These are phyloP conservation scores for Aureobasidium sp. DNA, from an alignment of 2,329 filamentous ascomycete species.

Conservation along the genomic window DNA sequence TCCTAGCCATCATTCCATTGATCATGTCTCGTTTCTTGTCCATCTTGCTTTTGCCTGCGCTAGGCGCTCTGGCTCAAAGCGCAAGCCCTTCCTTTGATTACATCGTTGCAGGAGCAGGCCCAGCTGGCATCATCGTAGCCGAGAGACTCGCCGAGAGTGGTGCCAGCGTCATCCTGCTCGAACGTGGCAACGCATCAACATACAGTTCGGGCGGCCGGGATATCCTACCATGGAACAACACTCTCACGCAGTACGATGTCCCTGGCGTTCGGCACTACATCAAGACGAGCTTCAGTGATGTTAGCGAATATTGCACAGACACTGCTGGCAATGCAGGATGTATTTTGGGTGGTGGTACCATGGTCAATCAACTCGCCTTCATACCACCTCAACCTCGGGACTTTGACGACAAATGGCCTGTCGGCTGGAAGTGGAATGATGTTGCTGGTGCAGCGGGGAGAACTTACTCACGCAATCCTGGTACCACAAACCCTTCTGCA, in stretches of 20 bases:
- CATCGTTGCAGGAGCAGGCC: slow-evolving; percentile 44
- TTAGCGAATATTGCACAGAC: slow-evolving; percentile 18
- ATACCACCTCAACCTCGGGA: slow-evolving; percentile 46
- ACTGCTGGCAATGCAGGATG: slow-evolving; percentile 32
- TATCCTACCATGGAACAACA: slow-evolving; percentile 25
- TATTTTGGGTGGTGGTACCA: slow-evolving; percentile 43
- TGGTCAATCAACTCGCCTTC: slow-evolving; percentile 47
- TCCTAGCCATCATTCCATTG: background rate
- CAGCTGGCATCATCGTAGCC: slow-evolving; percentile 45
- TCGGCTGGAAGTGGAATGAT: slow-evolving; percentile 43
- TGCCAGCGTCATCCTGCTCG: slow-evolving; percentile 44
- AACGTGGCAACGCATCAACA: slow-evolving; percentile 39
- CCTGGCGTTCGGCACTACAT: slow-evolving; percentile 28
- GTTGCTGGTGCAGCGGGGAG: slow-evolving; percentile 38
- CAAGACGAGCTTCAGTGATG: slow-evolving; percentile 15
- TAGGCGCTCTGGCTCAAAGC: background rate
- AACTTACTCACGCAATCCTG: slow-evolving; percentile 36
- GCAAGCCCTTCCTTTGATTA: slow-evolving; percentile 7
- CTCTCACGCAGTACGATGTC: slow-evolving; percentile 29
- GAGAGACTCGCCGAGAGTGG: slow-evolving; percentile 44
- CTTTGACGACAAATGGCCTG: slow-evolving; percentile 42
- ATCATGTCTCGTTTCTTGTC: background rate
- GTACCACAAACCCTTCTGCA: slow-evolving; percentile 31
- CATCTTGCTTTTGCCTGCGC: background rate
- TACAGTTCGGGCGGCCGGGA: background rate